These are phyloP conservation scores for Tetrapisispora arboricola DNA, from an alignment of 805 yeast genomes.

Conservation along the genomic window DNA sequence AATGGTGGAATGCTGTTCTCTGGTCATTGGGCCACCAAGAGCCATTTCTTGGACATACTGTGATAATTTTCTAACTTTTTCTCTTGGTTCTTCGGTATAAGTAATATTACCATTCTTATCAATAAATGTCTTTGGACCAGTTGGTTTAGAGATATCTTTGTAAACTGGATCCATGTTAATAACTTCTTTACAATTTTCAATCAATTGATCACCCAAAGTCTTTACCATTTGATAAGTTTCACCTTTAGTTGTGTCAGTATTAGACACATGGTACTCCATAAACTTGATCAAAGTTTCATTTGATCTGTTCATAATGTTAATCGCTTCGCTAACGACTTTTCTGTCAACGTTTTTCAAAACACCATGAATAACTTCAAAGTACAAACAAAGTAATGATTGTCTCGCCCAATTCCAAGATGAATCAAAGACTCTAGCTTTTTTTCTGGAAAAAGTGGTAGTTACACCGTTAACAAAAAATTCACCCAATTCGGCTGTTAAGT, in stretches of 20 bases:
- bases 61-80: slow-evolving; percentile 86
- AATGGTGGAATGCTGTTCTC: slow-evolving; percentile 56
- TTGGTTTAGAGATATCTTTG: slow-evolving; percentile 89
- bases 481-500: slow-evolving; percentile 65
- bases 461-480: slow-evolving; percentile 90
- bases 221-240: slow-evolving; percentile 88
- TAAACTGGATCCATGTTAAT: slow-evolving; percentile 74
- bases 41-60: slow-evolving; percentile 96
- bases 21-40: slow-evolving; percentile 79
- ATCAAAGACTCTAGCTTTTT: slow-evolving; percentile 93
- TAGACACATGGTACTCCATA: slow-evolving; percentile 72
- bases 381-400: slow-evolving; percentile 89
- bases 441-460: slow-evolving; percentile 76
- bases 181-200: slow-evolving; percentile 91
- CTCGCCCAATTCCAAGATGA: slow-evolving; percentile 99
- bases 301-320: slow-evolving; percentile 94
- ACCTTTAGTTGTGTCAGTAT: slow-evolving; percentile 70
- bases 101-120: slow-evolving; percentile 80
- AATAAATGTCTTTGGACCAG: slow-evolving; percentile 87
- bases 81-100: slow-evolving; percentile 79
- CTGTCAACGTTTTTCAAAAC: slow-evolving; percentile 83
- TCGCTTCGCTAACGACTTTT: slow-evolving; percentile 92
- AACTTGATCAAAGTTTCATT: slow-evolving; percentile 87
- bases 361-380: slow-evolving; percentile 93
- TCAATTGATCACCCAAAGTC: slow-evolving; percentile 81